These are phyloP conservation scores for Suhomyces maxii DNA, from an alignment of 1,139 yeast genomes.

Conservation along the genomic window DNA sequence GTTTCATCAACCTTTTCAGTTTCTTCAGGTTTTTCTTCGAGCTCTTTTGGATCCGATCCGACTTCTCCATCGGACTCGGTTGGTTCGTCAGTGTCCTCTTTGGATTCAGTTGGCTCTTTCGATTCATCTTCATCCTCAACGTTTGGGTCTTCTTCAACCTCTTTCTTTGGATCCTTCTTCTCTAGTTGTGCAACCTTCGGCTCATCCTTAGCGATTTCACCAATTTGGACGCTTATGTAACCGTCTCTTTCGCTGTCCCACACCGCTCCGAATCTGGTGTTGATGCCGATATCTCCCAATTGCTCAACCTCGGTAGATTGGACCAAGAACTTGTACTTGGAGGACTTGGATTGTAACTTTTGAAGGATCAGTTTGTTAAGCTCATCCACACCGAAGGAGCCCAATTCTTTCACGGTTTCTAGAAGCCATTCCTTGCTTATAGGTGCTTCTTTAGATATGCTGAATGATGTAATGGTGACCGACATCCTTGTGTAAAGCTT, in stretches of 20 bases:
- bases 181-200: neutral
- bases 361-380: conserved; percentile 17
- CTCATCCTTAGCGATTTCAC: neutral
- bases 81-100: neutral
- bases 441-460: conserved; percentile 12
- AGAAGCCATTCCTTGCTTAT: conserved; percentile 8
- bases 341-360: conserved; percentile 29
- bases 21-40: neutral
- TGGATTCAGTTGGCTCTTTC: neutral
- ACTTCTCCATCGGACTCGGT: neutral
- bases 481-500: neutral
- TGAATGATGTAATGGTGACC: conserved; percentile 4
- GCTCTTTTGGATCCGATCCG: neutral
- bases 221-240: conserved; percentile 25
- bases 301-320: conserved; percentile 25
- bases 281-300: conserved; percentile 18
- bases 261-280: conserved; percentile 34
- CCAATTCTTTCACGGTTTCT: conserved; percentile 3
- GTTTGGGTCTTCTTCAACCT: neutral
- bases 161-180: neutral
- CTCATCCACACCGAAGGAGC: conserved; percentile 1
- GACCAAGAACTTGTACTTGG: conserved; percentile 39
- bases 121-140: neutral
- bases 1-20: neutral
- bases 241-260: conserved; percentile 47